Percentiles rank a stretch among this genome's conserved stretches.
phyloP scores from a whole-genome alignment of 169 alveolate genomes.

The Cryptosporidium andersoni region DNA sequence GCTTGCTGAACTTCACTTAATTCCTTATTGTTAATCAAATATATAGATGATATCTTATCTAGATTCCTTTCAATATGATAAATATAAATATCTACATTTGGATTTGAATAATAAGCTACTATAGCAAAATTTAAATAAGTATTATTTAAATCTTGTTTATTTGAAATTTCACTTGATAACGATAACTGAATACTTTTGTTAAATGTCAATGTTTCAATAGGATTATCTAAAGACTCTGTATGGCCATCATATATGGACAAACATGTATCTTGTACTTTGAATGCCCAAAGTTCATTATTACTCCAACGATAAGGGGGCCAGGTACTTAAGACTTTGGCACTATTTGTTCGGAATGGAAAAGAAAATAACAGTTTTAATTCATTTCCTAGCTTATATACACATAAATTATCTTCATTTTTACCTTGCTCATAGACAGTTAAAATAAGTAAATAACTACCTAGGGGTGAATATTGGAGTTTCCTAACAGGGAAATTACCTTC shows the following conservation, averaged over 20 bases:
- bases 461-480: conserved; percentile 55
- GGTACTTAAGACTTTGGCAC: conserved; percentile 63
- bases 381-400: conserved; percentile 23
- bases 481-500: conserved; percentile 24
- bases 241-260: conserved; percentile 46
- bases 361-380: conserved; percentile 9
- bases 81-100: conserved; percentile 13
- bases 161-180: conserved; percentile 13
- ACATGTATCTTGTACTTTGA: conserved; percentile 68
- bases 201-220: conserved; percentile 24
- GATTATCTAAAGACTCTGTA: conserved; percentile 37
- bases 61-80: conserved; percentile 24
- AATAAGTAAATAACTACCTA: conserved; percentile 53
- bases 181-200: conserved; percentile 50
- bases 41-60: neutral
- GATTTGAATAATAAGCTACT: conserved; percentile 23
- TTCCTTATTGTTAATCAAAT: conserved; percentile 3
- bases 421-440: conserved; percentile 38
- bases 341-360: conserved; percentile 52
- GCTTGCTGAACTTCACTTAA: conserved; percentile 33
- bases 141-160: neutral
- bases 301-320: conserved; percentile 72
- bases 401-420: conserved; percentile 27
- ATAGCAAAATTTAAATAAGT: conserved; percentile 29
- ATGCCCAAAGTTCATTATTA: conserved; percentile 57